phyloP scores from a whole-genome alignment of 441 rosid genomes.

The Euphorbia schlechtendalii region DNA sequence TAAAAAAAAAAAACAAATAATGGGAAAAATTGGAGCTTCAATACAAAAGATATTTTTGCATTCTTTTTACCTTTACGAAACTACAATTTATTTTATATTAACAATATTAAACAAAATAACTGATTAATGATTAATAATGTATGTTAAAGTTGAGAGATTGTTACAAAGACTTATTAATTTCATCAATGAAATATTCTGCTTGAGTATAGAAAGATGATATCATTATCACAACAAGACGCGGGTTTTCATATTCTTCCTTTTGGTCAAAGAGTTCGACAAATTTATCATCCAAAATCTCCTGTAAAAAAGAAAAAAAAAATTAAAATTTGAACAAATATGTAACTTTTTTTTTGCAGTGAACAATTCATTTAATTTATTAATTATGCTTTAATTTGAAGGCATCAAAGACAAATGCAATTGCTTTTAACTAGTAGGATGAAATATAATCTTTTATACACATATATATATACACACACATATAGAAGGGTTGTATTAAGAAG shows the following conservation, averaged over 20 bases:
- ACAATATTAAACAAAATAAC: too few species aligned
- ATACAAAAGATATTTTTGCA: too few species aligned
- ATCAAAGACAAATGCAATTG: too few species aligned
- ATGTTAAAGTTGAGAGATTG: too few species aligned
- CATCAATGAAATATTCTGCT: constrained; percentile 14
- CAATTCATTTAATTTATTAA: neutral
- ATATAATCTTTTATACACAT: too few species aligned
- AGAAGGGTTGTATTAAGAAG: too few species aligned
- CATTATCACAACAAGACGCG: constrained; percentile 16
- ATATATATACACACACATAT: too few species aligned
- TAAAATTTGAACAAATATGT: neutral
- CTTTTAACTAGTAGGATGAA: too few species aligned
- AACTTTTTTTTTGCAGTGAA: neutral
- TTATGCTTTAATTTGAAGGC: too few species aligned
- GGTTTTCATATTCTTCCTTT: constrained; percentile 7
- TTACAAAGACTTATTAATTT: constrained; percentile 16
- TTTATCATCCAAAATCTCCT: constrained; percentile 28
- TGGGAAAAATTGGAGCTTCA: neutral
- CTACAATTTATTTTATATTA: too few species aligned
- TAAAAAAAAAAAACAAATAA: neutral
- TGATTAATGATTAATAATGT: too few species aligned
- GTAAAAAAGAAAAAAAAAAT: neutral
- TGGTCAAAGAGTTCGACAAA: constrained; percentile 16
- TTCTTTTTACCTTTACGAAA: too few species aligned
- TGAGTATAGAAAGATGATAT: constrained; percentile 18